Conservation (phyloP, 2,329 filamentous ascomycete species). For the Gaeumannomyces tritici region DNA sequence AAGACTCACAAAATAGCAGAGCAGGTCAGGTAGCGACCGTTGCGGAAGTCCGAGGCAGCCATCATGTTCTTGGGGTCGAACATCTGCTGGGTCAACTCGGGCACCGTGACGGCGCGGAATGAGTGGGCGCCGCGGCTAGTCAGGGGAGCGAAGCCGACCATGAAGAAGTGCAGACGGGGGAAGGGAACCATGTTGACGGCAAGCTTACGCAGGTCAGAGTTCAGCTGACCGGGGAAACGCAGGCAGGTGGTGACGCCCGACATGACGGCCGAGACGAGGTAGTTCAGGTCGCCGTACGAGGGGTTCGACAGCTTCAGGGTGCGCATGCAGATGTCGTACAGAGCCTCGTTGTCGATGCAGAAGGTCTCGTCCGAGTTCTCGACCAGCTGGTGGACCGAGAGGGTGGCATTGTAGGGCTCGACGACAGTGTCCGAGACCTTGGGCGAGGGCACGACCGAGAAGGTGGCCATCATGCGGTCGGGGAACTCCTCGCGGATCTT, state of each 20-base stretch:
- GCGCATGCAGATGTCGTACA: conserved; percentile 99
- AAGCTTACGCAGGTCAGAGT: conserved; percentile 98
- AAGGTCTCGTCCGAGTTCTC: conserved; percentile 99
- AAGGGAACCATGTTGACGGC: conserved; percentile 99
- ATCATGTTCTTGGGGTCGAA: conserved; percentile 99
- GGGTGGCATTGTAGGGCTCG: conserved; percentile 98
- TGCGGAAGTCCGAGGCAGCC: conserved; percentile 99
- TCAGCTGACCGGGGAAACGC: conserved; percentile 98
- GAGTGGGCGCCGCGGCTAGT: conserved; percentile 78
- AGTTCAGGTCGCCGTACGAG: conserved; percentile 98
- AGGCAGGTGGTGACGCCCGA: conserved; percentile 97
- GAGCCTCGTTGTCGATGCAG: conserved; percentile 99
- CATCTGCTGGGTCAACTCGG: conserved; percentile 99
- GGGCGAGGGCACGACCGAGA: conserved; percentile 96
- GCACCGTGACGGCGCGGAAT: conserved; percentile 96
- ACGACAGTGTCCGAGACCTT: conserved; percentile 99
- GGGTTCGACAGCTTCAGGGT: conserved; percentile 98
- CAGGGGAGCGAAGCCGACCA: conserved; percentile 98
- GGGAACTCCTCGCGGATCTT: conserved; percentile 99
- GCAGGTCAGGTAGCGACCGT: conserved; percentile 98
- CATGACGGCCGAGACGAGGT: conserved; percentile 99
- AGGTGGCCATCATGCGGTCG: conserved; percentile 99
- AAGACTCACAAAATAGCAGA: conserved; percentile 83
- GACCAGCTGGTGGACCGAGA: conserved; percentile 97
- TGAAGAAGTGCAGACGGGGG: conserved; percentile 99